These are phyloP conservation scores for Curvularia verruculosa DNA, from an alignment of 2,329 filamentous ascomycete genomes.

Conservation along the genomic window DNA sequence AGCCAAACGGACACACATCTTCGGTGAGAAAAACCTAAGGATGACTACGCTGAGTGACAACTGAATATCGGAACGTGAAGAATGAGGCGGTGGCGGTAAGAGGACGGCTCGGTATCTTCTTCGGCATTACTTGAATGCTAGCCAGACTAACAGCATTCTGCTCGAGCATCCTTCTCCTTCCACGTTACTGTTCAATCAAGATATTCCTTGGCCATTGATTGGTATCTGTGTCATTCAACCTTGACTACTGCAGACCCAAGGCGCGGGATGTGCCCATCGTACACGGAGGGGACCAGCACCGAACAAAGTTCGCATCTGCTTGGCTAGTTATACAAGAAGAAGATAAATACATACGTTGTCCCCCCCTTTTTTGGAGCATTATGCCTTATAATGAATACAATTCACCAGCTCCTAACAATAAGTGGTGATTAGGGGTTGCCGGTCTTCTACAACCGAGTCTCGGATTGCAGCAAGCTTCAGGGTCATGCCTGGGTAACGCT, in stretches of 20 bases:
- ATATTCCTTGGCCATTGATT: background rate
- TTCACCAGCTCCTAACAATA: background rate
- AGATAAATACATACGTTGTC: background rate
- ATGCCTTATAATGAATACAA: background rate
- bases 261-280: background rate
- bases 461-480: background rate
- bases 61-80: background rate
- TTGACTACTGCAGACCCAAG: background rate
- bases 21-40: background rate
- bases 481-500: background rate
- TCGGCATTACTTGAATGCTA: constrained; percentile 5
- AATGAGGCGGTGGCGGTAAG: constrained; percentile 7
- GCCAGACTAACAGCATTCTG: background rate
- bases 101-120: constrained; percentile 1
- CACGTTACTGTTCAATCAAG: background rate
- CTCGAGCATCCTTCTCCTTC: constrained; percentile 3
- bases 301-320: background rate
- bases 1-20: background rate
- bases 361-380: background rate
- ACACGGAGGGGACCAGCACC: background rate
- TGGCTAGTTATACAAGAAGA: background rate
- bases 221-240: background rate
- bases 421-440: background rate
- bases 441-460: background rate
- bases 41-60: background rate